Evolutionary conservation across 805 yeast species (phyloP).

Genomic region (Teunomyces funiuensis): DNA sequence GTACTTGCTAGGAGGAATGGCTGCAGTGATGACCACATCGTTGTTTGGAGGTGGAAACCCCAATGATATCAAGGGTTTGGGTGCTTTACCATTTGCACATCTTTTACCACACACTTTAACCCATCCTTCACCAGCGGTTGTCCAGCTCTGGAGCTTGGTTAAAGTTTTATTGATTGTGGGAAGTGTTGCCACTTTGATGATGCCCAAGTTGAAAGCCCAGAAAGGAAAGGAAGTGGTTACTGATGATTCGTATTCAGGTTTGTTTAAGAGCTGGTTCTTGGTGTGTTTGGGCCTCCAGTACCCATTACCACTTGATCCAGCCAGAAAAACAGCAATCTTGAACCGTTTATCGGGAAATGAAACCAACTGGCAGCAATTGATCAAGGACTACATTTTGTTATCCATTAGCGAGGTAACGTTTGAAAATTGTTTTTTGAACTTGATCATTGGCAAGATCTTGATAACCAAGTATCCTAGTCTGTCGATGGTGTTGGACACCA

Average conservation of each 20-base stretch:
- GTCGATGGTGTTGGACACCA: slow-evolving; percentile 19
- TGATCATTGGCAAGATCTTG: slow-evolving; percentile 30
- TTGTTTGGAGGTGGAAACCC: slow-evolving; percentile 48
- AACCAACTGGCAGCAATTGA: slow-evolving; percentile 11
- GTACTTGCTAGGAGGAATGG: slow-evolving; percentile 61
- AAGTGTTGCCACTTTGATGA: slow-evolving; percentile 10
- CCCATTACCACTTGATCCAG: slow-evolving; percentile 21
- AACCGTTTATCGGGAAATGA: slow-evolving; percentile 17
- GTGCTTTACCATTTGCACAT: slow-evolving; percentile 42
- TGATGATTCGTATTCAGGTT: not conserved
- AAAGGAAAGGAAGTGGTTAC: not conserved
- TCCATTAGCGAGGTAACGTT: slow-evolving; percentile 29
- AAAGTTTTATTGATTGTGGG: slow-evolving; percentile 13
- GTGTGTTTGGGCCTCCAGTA: slow-evolving; percentile 28
- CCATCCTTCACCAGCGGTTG: slow-evolving; percentile 12
- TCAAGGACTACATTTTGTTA: slow-evolving; percentile 28
- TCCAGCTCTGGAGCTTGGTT: slow-evolving; percentile 12
- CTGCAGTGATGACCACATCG: slow-evolving; percentile 63
- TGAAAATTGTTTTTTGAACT: slow-evolving; percentile 33
- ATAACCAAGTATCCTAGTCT: slow-evolving; percentile 20
- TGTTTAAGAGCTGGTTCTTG: slow-evolving; percentile 24
- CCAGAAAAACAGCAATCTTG: slow-evolving; percentile 15
- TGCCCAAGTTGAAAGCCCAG: slow-evolving; percentile 8
- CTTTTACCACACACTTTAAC: slow-evolving; percentile 14
- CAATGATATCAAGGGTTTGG: slow-evolving; percentile 45